phyloP scores from a whole-genome alignment of 2,329 filamentous ascomycete genomes.

The Alternaria sp. region DNA sequence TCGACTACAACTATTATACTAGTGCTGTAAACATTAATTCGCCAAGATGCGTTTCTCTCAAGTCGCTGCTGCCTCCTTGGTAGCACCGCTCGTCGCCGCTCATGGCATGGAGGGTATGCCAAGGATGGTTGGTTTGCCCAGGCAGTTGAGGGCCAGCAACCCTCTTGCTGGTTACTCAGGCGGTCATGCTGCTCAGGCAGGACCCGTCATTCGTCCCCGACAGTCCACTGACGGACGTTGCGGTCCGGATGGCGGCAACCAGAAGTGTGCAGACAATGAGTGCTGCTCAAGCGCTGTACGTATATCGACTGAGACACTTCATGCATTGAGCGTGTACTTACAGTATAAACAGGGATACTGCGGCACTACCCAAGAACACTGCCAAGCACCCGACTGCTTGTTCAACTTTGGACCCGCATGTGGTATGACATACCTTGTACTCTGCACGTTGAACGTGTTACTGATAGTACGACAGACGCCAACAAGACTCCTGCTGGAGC shows the following conservation, averaged over 20 bases:
- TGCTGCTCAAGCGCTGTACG: conserved; percentile 41
- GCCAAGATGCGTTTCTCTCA: conserved; percentile 41
- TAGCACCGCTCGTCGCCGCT: conserved; percentile 40
- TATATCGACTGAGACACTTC: background rate
- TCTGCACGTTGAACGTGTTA: conserved; percentile 45
- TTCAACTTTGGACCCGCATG: conserved; percentile 62
- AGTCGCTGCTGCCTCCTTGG: conserved; percentile 35
- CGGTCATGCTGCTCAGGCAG: conserved; percentile 21
- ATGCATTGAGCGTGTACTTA: background rate
- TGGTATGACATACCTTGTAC: background rate
- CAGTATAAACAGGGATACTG: conserved; percentile 55
- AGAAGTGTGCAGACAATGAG: conserved; percentile 37
- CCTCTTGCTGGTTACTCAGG: conserved; percentile 27
- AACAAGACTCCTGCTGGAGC: conserved; percentile 61
- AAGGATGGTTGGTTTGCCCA: conserved; percentile 42
- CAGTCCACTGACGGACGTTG: conserved; percentile 37
- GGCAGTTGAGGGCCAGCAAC: conserved; percentile 38
- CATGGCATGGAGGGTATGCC: conserved; percentile 38
- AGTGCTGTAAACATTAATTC: background rate
- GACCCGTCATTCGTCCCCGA: conserved; percentile 29
- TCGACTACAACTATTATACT: background rate
- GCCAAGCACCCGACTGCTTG: conserved; percentile 66
- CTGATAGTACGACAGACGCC: conserved; percentile 51
- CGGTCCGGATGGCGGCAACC: conserved; percentile 24
- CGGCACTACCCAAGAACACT: conserved; percentile 61